Percentiles rank a stretch among this genome's conserved stretches.
These are phyloP conservation scores for Ilyonectria robusta DNA, from an alignment of 2,329 filamentous ascomycete species.

Conservation along the genomic window DNA sequence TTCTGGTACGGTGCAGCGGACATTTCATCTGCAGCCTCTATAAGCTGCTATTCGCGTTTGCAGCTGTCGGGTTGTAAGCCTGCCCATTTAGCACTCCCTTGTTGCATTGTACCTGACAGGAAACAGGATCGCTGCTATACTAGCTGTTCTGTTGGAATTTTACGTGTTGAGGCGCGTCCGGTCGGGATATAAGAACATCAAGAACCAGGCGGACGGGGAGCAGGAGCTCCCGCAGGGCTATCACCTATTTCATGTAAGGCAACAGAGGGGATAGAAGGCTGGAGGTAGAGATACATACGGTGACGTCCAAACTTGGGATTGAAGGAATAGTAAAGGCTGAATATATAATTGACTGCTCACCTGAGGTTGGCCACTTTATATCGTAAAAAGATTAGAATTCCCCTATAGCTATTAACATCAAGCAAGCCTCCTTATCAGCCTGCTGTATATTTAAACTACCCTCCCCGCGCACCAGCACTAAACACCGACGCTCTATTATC, in stretches of 20 bases:
- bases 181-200: background rate
- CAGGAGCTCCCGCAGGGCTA: background rate
- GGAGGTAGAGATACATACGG: no score
- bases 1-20: background rate
- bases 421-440: no score
- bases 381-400: no score
- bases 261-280: background rate
- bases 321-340: no score
- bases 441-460: no score
- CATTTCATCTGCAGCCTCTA: conserved; percentile 4
- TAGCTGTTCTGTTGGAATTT: background rate
- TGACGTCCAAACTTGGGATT: no score
- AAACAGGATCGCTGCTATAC: background rate
- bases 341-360: no score
- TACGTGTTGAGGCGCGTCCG: background rate
- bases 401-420: no score
- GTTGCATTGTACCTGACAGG: no score
- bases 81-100: background rate
- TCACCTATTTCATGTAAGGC: background rate
- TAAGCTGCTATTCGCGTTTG: conserved; percentile 1
- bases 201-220: background rate
- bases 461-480: no score
- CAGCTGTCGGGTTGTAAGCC: background rate
- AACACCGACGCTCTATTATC: no score
- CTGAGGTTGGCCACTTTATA: no score